phyloP scores from a whole-genome alignment of 169 alveolate genomes.

The Plasmodium gonderi region DNA sequence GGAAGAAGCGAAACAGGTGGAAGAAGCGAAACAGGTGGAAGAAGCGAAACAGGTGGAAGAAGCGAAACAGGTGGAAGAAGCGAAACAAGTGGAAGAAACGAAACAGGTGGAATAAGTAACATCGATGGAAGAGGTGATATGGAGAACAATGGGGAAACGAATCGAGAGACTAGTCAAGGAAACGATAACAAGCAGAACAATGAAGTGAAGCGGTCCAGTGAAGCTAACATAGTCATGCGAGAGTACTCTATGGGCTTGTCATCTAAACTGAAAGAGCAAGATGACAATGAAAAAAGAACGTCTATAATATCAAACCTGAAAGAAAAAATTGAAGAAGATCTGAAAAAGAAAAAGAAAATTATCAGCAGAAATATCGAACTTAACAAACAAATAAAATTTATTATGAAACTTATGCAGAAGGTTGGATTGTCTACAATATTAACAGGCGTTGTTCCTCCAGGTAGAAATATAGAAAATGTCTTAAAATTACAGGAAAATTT shows the following conservation, averaged over 20 bases:
- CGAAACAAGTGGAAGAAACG: background rate
- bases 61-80: slow-evolving; percentile 8
- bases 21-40: background rate
- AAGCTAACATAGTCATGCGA: background rate
- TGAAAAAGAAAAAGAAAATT: slow-evolving; percentile 62
- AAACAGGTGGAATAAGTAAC: background rate
- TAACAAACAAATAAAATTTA: slow-evolving; percentile 65
- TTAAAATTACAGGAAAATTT: slow-evolving; percentile 53
- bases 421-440: slow-evolving; percentile 60
- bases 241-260: background rate
- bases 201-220: background rate
- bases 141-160: background rate
- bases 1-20: background rate
- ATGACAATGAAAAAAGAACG: slow-evolving; percentile 58
- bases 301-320: slow-evolving; percentile 65
- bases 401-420: slow-evolving; percentile 75
- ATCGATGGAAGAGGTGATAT: background rate
- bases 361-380: slow-evolving; percentile 68
- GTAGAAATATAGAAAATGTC: slow-evolving; percentile 71
- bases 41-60: background rate
- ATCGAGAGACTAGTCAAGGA: background rate
- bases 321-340: slow-evolving; percentile 70
- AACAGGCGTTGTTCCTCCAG: slow-evolving; percentile 74
- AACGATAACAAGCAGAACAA: background rate
- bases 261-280: slow-evolving; percentile 30